A percentile compares a stretch with the other conserved stretches of the same genome.
These are phyloP conservation scores for Dendrocalamus latiflorus DNA, from an alignment of 202 grass and related monocot genomes.

Conservation along the genomic window DNA sequence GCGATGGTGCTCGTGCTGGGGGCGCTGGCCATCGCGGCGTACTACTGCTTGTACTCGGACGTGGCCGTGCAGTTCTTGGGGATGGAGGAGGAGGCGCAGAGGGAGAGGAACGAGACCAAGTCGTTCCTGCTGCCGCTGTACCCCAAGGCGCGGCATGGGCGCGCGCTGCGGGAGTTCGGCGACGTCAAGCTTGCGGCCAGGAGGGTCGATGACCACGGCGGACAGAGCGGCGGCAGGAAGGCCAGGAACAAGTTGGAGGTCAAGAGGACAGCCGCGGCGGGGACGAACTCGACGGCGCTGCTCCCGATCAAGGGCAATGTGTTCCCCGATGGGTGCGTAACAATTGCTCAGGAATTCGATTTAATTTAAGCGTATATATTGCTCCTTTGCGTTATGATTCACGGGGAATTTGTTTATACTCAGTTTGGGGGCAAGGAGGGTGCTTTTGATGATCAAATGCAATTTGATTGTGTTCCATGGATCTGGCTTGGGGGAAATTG, in stretches of 20 bases:
- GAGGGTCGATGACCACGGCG: conserved; percentile 8
- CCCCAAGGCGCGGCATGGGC: too few species aligned
- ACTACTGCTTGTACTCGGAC: too few species aligned
- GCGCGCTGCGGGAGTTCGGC: conserved; percentile 56
- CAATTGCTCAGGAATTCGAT: neutral
- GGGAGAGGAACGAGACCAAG: too few species aligned
- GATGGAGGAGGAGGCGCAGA: conserved; percentile 51
- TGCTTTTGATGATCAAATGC: neutral
- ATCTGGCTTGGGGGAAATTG: conserved; percentile 2
- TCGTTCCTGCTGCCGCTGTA: too few species aligned
- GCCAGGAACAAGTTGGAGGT: conserved; percentile 28
- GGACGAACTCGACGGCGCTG: conserved; percentile 47
- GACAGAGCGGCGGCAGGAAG: conserved; percentile 7
- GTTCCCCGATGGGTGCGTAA: conserved; percentile 83
- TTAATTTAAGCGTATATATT: neutral
- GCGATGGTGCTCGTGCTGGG: conserved; percentile 30
- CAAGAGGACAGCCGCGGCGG: neutral
- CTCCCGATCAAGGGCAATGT: conserved; percentile 88
- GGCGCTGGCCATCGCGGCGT: too few species aligned
- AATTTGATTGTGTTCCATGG: neutral
- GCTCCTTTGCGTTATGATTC: neutral
- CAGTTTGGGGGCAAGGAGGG: neutral
- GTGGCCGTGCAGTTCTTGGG: too few species aligned
- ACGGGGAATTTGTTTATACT: neutral
- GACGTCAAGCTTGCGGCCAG: conserved; percentile 61